These are phyloP conservation scores for Gossypium gossypioides DNA, from an alignment of 441 rosid genomes.

Conservation along the genomic window DNA sequence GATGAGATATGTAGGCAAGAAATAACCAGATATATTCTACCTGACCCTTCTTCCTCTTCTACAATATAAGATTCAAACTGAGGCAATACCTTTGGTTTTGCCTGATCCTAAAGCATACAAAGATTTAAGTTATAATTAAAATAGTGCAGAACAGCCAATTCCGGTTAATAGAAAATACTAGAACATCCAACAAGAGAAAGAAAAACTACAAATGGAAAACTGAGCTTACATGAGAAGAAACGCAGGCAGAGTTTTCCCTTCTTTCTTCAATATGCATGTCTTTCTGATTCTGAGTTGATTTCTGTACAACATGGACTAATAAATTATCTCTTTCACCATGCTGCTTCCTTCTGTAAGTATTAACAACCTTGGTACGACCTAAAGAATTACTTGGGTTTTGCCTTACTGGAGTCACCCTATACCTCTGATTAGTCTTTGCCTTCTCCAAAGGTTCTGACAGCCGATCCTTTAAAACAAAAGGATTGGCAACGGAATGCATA, in stretches of 20 bases:
- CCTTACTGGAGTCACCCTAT: slow-evolving; percentile 24
- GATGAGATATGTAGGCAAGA: slow-evolving; percentile 1
- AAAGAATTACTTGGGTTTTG: slow-evolving; percentile 24
- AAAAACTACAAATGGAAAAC: not conserved
- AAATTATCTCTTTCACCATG: slow-evolving; percentile 30
- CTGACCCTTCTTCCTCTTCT: slow-evolving; percentile 81
- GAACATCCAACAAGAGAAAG: not conserved
- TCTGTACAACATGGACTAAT: slow-evolving; percentile 15
- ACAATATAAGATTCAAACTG: slow-evolving; percentile 59
- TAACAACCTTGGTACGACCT: slow-evolving; percentile 24
- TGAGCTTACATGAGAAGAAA: slow-evolving; percentile 20
- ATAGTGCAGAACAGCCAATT: not conserved
- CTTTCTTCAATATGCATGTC: slow-evolving; percentile 29
- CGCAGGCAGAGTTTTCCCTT: slow-evolving; percentile 25
- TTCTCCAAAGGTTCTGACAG: slow-evolving; percentile 23
- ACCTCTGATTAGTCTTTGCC: slow-evolving; percentile 20
- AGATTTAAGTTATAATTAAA: not conserved
- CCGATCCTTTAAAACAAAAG: slow-evolving; percentile 23
- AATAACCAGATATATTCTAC: slow-evolving; percentile 26
- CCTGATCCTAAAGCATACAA: slow-evolving; percentile 43
- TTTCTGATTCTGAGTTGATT: slow-evolving; percentile 27
- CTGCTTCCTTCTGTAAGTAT: slow-evolving; percentile 29
- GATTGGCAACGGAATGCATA: slow-evolving; percentile 10
- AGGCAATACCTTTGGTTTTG: slow-evolving; percentile 41
- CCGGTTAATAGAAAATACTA: not conserved